Base-by-base conservation (phyloP, 2,329 filamentous ascomycete species). In the Clonostachys rosea region DNA sequence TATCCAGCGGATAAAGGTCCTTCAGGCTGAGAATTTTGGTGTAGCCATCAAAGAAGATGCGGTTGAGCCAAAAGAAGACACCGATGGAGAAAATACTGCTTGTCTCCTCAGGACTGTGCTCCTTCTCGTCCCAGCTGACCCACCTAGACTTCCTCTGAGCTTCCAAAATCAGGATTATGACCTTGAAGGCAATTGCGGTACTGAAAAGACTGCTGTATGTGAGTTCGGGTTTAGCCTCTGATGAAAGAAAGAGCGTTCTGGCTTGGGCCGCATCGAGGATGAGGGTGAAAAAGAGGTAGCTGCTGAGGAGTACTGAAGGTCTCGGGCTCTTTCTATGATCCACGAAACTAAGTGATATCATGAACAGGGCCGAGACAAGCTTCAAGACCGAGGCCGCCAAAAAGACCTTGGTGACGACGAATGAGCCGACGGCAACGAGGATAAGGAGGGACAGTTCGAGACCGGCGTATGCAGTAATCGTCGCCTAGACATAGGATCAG, bases 221-320 rank as follows among this genome's bases (percentile, higher is more conserved):
- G 13, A 36, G 40, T 4, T 48, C 47, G 3, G 48, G 20, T 6
- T 47, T 43, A 7, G 42, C 54, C 9, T 41, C 34, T 43, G 54
- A 54, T 41, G 57, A 50, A 34, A 76, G 59, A 62, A 69, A 76
- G 4, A 70, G 50, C 0, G 73, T 76, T 9, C 75, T 61, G 0
- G 60, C 58, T 48, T 70, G 69, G 0, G 64, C 63, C 4, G 65
- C 54, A 36, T 78, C 75, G 20, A 76, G 62, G 2, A 78, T 53
- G 0, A 73, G 51, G 2, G 69, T 70, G 4, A 75, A 36, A 10
- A 68, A 51, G 5, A 78, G 50, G 44, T 70, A 78, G 11, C 55
- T 50, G 14, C 56, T 65, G 12, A 78, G 55, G 4, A 78, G 45
- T 0, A 68, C 56, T 0, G 74, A 78, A 0, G 74, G 73, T 2